A percentile compares a stretch with the other conserved stretches of the same genome.
phyloP scores from a whole-genome alignment of 2,329 filamentous ascomycete genomes.

The Ceratocystis eucalypticola region DNA sequence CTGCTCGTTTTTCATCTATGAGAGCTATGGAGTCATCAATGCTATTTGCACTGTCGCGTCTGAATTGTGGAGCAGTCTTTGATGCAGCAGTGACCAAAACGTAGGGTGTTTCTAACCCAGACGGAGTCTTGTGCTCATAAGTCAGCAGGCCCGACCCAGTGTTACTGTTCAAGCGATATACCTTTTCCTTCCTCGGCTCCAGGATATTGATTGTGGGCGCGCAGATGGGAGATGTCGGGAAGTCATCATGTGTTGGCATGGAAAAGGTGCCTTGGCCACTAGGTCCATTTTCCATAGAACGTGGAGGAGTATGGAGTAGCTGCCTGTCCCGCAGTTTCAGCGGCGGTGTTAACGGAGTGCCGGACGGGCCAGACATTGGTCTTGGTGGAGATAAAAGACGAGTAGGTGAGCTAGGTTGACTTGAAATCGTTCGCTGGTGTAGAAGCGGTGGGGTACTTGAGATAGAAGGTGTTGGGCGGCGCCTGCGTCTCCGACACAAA shows the following conservation, averaged over 20 bases:
- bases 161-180: background rate
- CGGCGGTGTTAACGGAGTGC: slow-evolving; percentile 10
- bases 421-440: background rate
- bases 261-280: slow-evolving; percentile 14
- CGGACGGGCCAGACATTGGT: slow-evolving; percentile 2
- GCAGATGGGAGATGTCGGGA: slow-evolving; percentile 15
- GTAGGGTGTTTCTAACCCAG: background rate
- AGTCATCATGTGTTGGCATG: background rate
- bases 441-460: slow-evolving; percentile 9
- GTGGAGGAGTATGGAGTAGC: slow-evolving; percentile 13
- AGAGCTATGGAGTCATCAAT: background rate
- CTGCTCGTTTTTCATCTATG: background rate
- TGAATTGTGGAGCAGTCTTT: background rate
- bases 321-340: slow-evolving; percentile 14
- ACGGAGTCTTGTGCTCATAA: background rate
- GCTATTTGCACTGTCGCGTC: slow-evolving; percentile 6
- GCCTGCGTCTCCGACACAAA: slow-evolving; percentile 7
- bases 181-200: slow-evolving; percentile 13
- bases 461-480: background rate
- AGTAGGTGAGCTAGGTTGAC: slow-evolving; percentile 6
- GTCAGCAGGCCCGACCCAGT: background rate
- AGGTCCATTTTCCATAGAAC: slow-evolving; percentile 15
- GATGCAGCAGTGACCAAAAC: background rate
- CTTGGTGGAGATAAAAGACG: slow-evolving; percentile 2
- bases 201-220: slow-evolving; percentile 11